Conservation (phyloP, 148 eudicot genomes). For the Rhododendron ferrugineum region DNA sequence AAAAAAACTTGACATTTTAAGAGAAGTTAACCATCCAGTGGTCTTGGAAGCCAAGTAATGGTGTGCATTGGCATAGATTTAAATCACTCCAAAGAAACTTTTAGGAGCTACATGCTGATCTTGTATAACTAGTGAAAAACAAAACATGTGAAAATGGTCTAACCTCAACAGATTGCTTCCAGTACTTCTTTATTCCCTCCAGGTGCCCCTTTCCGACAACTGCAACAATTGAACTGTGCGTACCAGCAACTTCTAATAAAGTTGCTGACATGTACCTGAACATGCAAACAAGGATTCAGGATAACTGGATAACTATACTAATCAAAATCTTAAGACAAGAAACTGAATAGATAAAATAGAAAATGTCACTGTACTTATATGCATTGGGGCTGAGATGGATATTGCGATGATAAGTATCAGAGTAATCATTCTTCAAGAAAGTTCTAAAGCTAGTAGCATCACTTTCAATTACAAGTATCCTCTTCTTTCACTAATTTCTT, state of each 20-base stretch:
- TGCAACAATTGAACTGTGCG: slow-evolving; percentile 86
- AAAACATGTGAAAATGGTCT: not conserved
- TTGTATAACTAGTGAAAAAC: no score
- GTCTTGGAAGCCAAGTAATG: not conserved
- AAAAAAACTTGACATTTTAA: not conserved
- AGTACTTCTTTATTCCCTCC: slow-evolving; percentile 71
- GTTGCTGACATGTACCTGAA: slow-evolving; percentile 88
- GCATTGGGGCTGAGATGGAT: not conserved
- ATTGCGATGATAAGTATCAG: not conserved
- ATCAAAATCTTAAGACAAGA: not conserved
- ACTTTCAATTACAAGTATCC: not conserved
- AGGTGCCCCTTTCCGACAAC: slow-evolving; percentile 97
- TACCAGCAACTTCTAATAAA: slow-evolving; percentile 58
- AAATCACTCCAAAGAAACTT: not conserved
- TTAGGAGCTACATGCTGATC: not conserved
- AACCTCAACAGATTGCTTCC: slow-evolving; percentile 86
- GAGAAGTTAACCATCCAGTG: not conserved
- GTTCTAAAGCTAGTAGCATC: not conserved
- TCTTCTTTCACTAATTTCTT: not conserved
- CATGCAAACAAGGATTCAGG: not conserved
- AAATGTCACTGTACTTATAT: not conserved
- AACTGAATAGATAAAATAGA: not conserved
- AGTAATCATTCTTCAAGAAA: not conserved
- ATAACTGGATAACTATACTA: not conserved
- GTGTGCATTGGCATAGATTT: no score